Conservation (phyloP, 1,139 yeast genomes). For the Geotrichum phurueaensis region DNA sequence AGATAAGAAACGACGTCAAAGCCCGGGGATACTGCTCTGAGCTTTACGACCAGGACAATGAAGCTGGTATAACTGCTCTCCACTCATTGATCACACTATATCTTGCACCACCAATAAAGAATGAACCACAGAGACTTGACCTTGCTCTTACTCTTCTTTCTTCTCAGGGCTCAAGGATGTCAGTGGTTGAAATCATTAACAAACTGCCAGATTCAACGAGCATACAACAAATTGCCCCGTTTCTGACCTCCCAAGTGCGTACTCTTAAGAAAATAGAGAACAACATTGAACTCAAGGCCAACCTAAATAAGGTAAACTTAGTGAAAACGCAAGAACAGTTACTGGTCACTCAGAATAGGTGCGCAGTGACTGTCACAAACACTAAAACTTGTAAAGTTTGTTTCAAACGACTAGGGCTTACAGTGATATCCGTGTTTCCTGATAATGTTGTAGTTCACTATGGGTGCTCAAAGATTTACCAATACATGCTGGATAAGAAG, state of each 20-base stretch:
- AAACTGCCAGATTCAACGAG: conserved; percentile 49
- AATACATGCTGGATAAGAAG: conserved; percentile 20
- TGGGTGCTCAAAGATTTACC: conserved; percentile 46
- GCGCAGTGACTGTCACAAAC: conserved; percentile 36
- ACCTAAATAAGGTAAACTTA: conserved; percentile 39
- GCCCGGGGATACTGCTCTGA: conserved; percentile 57
- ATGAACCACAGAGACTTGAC: conserved; percentile 33
- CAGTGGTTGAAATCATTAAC: conserved; percentile 46
- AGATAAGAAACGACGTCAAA: conserved; percentile 50
- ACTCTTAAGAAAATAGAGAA: conserved; percentile 31
- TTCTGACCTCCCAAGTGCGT: conserved; percentile 46
- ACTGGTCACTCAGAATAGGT: conserved; percentile 37
- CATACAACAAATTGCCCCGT: conserved; percentile 42
- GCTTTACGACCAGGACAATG: conserved; percentile 41
- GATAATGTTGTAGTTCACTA: conserved; percentile 59
- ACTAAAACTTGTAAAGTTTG: conserved; percentile 55
- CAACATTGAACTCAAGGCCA: conserved; percentile 25
- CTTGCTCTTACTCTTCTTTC: conserved; percentile 44
- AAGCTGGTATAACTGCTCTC: conserved; percentile 38
- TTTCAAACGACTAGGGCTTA: conserved; percentile 53
- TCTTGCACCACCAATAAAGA: conserved; percentile 24
- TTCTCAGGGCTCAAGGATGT: conserved; percentile 51
- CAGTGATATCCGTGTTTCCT: conserved; percentile 52
- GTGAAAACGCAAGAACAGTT: conserved; percentile 37
- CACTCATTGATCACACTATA: conserved; percentile 36